Evolutionary conservation across 768 basidiomycete species (phyloP), one percentile per base, ranked within the genome.

Genomic region (Tylopilus subfusipes): DNA sequence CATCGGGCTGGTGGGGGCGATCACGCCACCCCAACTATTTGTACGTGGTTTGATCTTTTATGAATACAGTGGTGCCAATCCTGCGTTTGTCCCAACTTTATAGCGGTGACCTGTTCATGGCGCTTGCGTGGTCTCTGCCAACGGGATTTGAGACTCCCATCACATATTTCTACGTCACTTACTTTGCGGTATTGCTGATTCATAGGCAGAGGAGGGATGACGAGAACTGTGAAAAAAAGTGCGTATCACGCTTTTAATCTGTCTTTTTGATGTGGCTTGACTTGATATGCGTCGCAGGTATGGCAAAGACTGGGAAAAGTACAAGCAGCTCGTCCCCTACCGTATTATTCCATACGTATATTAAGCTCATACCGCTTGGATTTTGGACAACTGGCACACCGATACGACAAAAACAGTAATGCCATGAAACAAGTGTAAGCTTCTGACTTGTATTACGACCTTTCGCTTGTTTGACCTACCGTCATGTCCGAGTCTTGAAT

Each of bases 1-100:
- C 85, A 27, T 91, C 90, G 5, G 97, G 97, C 8, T 98, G 97
- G 97, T 99, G 97, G 97, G 96, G 95, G 10, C 72, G 80, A 47
- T 95, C 90, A 0, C 82, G 91, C 38, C 97, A 99, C 71, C 97
- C 97, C 1, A 94, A 95, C 63, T 95, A 95, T 71, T 66, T 92
- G 88, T 88, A 59, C 52, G 82, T 72, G 45, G 29, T 14, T 19
- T 11, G 8, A 24, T 29, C 14, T 22, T 13, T 31, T 34, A 14
- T 34, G 16, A n/a, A 4, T 9, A 14, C 16, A 18, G 14, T 3
- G n/a, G 16, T 29, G 14, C 29, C 38, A 14, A 60, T 48, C 4
- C 31, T 5, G 33, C 3, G 48, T 33, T 53, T 48, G 3, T 8
- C 33, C 9, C 50, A 24, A 3, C 25, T 19, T 29, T 30, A 24